Conservation (phyloP, 1,139 yeast species). For the Zygosaccharomyces pseudobailii region DNA sequence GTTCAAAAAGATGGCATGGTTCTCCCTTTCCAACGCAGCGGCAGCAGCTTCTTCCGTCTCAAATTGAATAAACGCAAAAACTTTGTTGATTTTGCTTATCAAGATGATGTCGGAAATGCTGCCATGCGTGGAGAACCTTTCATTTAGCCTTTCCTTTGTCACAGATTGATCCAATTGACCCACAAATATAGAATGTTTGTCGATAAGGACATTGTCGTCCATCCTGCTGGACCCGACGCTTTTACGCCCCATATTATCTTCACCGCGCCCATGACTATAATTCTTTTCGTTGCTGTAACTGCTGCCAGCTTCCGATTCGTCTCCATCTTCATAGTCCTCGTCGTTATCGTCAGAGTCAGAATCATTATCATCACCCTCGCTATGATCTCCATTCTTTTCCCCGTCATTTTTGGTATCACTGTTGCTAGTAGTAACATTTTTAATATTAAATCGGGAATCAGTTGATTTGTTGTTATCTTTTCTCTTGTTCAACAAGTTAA, state of each 20-base stretch:
- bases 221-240: not conserved
- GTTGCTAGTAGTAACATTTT: not conserved
- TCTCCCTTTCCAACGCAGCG: conserved; percentile 74
- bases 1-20: conserved; percentile 67
- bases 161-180: conserved; percentile 61
- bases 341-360: conserved; percentile 2
- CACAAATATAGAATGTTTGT: conserved; percentile 66
- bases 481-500: conserved; percentile 18
- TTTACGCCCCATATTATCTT: not conserved
- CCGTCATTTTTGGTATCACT: not conserved
- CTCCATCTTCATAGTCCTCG: conserved; percentile 12
- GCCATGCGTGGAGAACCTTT: conserved; percentile 67
- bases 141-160: conserved; percentile 50
- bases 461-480: not conserved
- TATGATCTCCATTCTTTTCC: conserved; percentile 6
- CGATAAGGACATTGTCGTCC: conserved; percentile 42
- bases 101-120: conserved; percentile 47
- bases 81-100: conserved; percentile 47
- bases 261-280: not conserved
- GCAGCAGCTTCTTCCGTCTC: conserved; percentile 70
- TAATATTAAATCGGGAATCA: not conserved
- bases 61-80: conserved; percentile 71
- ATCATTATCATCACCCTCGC: conserved; percentile 12
- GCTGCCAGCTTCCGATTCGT: conserved; percentile 6
- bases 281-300: not conserved